These are phyloP conservation scores for Pseudohyphozyma bogoriensis DNA, from an alignment of 768 basidiomycete genomes.

Conservation along the genomic window DNA sequence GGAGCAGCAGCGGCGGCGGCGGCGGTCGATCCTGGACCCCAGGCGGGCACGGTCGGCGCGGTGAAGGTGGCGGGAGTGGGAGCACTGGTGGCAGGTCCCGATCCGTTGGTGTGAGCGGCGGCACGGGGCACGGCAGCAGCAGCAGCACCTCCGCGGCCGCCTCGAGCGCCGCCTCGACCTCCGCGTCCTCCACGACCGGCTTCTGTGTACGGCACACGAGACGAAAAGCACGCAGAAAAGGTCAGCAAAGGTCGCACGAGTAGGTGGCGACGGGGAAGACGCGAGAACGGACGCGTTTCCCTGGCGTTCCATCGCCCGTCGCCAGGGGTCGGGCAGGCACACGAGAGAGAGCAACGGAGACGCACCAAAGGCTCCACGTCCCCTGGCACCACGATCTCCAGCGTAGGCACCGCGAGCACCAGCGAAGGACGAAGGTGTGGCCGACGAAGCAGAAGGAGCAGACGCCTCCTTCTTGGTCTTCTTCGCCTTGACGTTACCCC, in stretches of 20 bases:
- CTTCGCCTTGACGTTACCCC: slow-evolving; percentile 28
- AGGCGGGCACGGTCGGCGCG: background rate
- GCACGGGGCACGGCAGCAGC: background rate
- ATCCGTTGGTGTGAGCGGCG: slow-evolving; percentile 1
- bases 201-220: too few relatives aligned
- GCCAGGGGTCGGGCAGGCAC: too few relatives aligned
- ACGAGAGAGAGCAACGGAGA: background rate
- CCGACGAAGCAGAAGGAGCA: background rate
- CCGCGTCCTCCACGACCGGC: background rate
- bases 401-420: background rate
- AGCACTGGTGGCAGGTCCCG: background rate
- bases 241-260: background rate
- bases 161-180: slow-evolving; percentile 2
- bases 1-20: background rate
- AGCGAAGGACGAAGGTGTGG: background rate
- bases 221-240: too few relatives aligned
- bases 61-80: slow-evolving; percentile 1
- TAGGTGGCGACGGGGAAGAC: too few relatives aligned
- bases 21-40: background rate
- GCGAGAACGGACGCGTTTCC: too few relatives aligned
- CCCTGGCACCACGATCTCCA: background rate
- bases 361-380: background rate
- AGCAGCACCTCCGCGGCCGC: background rate
- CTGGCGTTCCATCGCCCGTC: too few relatives aligned
- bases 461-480: slow-evolving; percentile 28